phyloP scores from a whole-genome alignment of 495 filamentous ascomycete species.

The Aspergillus sclerotiicarbonarius region DNA sequence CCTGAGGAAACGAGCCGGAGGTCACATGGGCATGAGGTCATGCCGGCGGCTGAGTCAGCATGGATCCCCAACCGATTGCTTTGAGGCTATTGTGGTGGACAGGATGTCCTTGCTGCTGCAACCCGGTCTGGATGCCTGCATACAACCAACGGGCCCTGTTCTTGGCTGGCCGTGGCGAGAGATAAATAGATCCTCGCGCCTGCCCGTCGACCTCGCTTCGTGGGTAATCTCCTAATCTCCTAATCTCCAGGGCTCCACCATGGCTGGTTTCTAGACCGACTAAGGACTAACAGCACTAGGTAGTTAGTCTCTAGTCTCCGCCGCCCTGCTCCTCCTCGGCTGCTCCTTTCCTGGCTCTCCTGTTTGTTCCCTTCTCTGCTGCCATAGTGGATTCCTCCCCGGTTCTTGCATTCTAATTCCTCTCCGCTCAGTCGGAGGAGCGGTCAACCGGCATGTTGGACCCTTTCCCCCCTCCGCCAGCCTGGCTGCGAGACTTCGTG shows the following conservation, averaged over 20 bases:
- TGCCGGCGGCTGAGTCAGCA: not conserved
- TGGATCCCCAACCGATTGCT: not conserved
- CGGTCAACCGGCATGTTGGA: constrained; percentile 45
- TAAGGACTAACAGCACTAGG: too few species aligned
- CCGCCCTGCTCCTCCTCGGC: not conserved
- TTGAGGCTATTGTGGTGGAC: not conserved
- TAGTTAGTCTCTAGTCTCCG: constrained; percentile 8
- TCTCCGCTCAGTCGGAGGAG: constrained; percentile 8
- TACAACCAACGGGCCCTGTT: too few species aligned
- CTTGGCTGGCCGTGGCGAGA: too few species aligned
- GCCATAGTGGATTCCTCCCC: not conserved
- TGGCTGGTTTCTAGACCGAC: not conserved
- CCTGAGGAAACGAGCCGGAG: not conserved
- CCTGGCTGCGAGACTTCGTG: constrained; percentile 39
- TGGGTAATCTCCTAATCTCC: too few species aligned
- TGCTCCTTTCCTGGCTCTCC: constrained; percentile 1
- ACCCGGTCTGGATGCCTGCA: too few species aligned
- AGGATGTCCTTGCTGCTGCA: too few species aligned
- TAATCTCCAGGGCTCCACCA: not conserved
- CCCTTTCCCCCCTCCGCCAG: constrained; percentile 45
- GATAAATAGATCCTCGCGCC: too few species aligned
- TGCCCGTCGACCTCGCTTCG: too few species aligned
- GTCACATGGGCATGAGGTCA: not conserved
- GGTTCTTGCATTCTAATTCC: not conserved
- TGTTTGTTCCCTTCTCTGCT: not conserved